Base-by-base conservation (phyloP, 306 rosid species). In the Dalbergia oliveri region DNA sequence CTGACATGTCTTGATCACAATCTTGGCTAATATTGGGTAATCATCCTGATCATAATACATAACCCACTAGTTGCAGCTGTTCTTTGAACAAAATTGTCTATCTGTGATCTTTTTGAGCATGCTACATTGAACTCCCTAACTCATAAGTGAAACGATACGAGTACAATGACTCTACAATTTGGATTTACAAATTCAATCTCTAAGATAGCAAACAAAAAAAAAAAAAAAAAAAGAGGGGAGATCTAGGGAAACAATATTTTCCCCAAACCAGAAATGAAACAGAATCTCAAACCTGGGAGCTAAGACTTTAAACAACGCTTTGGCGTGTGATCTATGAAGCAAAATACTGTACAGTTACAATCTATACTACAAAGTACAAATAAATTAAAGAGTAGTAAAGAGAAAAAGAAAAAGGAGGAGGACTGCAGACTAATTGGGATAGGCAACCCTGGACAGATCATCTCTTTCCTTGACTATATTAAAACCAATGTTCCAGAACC, bases 171-270 rank as follows among this genome's bases (percentile, higher is more conserved):
- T 49, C 60, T 23, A 43, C 60, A 84, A 62, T 57, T 37, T 76
- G 26, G 26, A 50, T 31, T 39, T 18, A 53, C 53, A 82, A 74
- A 68, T 54, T 56, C 11, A 9, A 23, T 65, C 56, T 76, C 64
- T 23, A 51, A 15, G 23, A 33, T 23, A 58, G 14, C 18, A 1
- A 26, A 0, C 62, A 4, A 57, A 43, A 4, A 21, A 21, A 21
- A 21, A 21, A 26, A 21, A 21, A 1, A 21, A 21, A 21, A 21
- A 21, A 1, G 23, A 21, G 23, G 23, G 71, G 49, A 69, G 71
- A 18, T 13, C 56, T 3, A 6, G 19, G 26, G 10, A 61, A 19
- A 56, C 39, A 13, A 54, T 18, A 72, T 6, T 56, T 79, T 31
- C 31, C 60, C 51, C 37, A 11, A 63, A 11, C 43, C 35, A 9